Conservation (phyloP, 164 flowering plant species). For the Chimonanthus praecox region DNA sequence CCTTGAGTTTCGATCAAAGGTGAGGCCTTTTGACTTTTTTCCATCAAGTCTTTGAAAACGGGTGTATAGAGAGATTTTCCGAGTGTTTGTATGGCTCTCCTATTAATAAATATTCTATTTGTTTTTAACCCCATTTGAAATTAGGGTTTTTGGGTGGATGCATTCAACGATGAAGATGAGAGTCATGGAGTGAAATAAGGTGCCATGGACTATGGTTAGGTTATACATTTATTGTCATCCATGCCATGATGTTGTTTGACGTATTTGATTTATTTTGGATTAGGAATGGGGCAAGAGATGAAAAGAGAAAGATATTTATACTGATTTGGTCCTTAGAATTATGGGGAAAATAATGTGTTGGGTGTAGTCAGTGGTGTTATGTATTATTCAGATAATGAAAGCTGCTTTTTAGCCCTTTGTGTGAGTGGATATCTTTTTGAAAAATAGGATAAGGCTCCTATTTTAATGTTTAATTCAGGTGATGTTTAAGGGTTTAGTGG, state of each 20-base stretch:
- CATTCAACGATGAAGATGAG: neutral
- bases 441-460: neutral
- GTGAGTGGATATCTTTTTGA: neutral
- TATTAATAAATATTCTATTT: neutral
- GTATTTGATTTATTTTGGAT: neutral
- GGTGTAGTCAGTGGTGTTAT: neutral
- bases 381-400: neutral
- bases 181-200: neutral
- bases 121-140: neutral
- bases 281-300: neutral
- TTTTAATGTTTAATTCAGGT: neutral
- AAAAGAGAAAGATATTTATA: neutral
- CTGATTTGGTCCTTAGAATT: neutral
- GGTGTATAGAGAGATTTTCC: too few relatives aligned
- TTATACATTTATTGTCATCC: neutral
- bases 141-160: neutral
- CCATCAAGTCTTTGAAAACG: too few relatives aligned
- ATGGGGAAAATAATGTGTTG: neutral
- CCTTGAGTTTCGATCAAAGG: too few relatives aligned
- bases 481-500: neutral
- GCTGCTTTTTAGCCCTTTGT: neutral
- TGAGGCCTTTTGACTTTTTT: too few relatives aligned
- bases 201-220: neutral
- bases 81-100: too few relatives aligned
- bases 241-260: neutral